Evolutionary conservation across 1,139 yeast species (phyloP).

Genomic region (Hyphopichia fennica): DNA sequence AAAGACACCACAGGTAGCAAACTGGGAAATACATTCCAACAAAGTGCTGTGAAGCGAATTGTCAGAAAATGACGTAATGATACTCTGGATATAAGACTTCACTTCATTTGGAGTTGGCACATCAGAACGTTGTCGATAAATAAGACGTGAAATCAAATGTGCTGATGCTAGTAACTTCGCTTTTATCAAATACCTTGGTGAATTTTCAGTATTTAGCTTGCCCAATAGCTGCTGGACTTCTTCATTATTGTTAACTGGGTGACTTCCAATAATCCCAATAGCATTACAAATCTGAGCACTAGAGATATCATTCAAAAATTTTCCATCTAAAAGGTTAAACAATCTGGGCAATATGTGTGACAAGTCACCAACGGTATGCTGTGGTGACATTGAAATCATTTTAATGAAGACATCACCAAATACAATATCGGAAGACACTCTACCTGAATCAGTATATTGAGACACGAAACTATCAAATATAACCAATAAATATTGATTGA

Average conservation of each 20-base stretch:
- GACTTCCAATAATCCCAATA: conserved; percentile 59
- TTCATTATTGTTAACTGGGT: conserved; percentile 23
- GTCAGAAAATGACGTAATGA: conserved; percentile 14
- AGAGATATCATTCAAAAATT: conserved; percentile 33
- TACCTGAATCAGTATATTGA: conserved; percentile 16
- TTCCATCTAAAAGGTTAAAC: conserved; percentile 22
- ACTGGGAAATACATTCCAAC: conserved; percentile 51
- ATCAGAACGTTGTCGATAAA: conserved; percentile 34
- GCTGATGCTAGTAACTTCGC: conserved; percentile 41
- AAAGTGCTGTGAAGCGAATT: conserved; percentile 27
- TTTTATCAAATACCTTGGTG: conserved; percentile 16
- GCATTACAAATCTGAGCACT: conserved; percentile 42
- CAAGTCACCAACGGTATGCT: conserved; percentile 25
- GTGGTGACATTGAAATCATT: conserved; percentile 37
- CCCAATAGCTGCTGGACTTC: conserved; percentile 10
- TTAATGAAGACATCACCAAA: conserved; percentile 31
- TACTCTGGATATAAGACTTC: not conserved
- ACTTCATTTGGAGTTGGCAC: not conserved
- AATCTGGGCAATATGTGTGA: conserved; percentile 17
- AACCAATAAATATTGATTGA: conserved; percentile 19
- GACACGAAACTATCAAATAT: conserved; percentile 30
- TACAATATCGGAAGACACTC: conserved; percentile 16
- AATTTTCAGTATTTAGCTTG: conserved; percentile 10
- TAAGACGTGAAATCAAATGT: conserved; percentile 53
- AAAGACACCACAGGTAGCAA: conserved; percentile 61